phyloP scores from a whole-genome alignment of 176 grass and related monocot species.

The Avena atlantica region DNA sequence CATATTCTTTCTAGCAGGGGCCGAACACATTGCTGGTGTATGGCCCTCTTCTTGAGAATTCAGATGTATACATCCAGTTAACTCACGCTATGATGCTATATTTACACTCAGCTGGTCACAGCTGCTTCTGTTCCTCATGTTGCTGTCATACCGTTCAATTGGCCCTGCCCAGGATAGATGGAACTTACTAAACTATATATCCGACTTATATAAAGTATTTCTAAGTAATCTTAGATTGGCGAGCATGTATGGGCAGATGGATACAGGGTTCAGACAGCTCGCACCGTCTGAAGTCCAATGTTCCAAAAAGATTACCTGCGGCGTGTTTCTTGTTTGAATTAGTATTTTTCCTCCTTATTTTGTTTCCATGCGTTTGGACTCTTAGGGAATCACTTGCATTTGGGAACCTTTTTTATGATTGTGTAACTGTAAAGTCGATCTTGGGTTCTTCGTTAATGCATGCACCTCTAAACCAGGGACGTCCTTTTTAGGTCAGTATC shows the following conservation, averaged over 20 bases:
- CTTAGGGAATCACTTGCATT: background rate
- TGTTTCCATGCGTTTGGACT: conserved; percentile 9
- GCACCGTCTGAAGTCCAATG: background rate
- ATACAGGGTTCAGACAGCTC: background rate
- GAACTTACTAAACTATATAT: background rate
- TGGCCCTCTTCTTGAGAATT: background rate
- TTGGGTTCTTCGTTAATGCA: background rate
- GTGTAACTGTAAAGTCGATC: conserved; percentile 2
- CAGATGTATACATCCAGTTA: background rate
- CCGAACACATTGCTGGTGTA: background rate
- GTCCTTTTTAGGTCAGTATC: background rate
- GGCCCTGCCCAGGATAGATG: background rate
- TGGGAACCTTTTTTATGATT: background rate
- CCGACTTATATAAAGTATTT: background rate
- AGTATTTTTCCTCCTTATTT: background rate
- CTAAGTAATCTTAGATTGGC: background rate
- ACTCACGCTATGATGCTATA: too few species aligned
- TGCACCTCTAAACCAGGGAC: background rate
- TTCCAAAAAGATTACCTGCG: background rate
- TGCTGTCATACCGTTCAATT: conserved; percentile 16
- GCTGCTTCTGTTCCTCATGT: background rate
- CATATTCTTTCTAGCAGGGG: too few species aligned
- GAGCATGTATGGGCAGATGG: conserved; percentile 5
- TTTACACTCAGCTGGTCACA: background rate
- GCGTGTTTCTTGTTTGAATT: background rate